Base-by-base conservation (phyloP, 805 yeast species). In the Candida maris region DNA sequence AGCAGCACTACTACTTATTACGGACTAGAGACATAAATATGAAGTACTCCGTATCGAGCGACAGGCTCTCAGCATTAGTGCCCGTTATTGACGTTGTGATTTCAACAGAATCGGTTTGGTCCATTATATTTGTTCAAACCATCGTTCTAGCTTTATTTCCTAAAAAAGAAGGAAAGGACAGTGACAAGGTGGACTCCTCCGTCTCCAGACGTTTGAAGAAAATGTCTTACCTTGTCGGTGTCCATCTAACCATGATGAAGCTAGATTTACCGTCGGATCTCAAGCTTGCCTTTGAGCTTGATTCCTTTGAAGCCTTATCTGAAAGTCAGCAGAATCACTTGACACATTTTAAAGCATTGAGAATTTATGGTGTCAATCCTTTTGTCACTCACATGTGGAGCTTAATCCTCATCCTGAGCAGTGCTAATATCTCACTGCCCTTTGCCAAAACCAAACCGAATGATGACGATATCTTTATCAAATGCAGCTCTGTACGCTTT, bases 41-140 rank as follows among this genome's bases (percentile, higher is more conserved):
- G 19, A 49, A 41, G 15, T 55, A 51, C 21, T 41, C 36, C 14
- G 20, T 29, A 4, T 22, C 35, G 4, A 37, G 43, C 15, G 25
- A 51, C 30, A 35, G 45, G 21, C 32, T 60, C 6, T 45, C 52
- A 3, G 16, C 41, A 4, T 36, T 42, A 4, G 6, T 61, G 3
- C 65, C 65, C 3, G 13, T 52, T 6, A 30, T 61, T 8, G 62
- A 60, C 29, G 30, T 42, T 1, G 34, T 33, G 1, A 13, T 60
- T 3, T 55, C 63, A 3, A 50, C 54, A n/a, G 64, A 61, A 33
- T 50, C 48, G 4, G 27, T 59, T 14, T 61, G 65, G 65, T 43
- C 57, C 2, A 6, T 54, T 1, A 21, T 58, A 19, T 61, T 60
- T 45, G 48, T 59, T 3, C 41, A 40, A 27, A 37, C 50, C 3